Conservation (phyloP, 805 yeast genomes). For the Cyberlindnera bimundalis region DNA sequence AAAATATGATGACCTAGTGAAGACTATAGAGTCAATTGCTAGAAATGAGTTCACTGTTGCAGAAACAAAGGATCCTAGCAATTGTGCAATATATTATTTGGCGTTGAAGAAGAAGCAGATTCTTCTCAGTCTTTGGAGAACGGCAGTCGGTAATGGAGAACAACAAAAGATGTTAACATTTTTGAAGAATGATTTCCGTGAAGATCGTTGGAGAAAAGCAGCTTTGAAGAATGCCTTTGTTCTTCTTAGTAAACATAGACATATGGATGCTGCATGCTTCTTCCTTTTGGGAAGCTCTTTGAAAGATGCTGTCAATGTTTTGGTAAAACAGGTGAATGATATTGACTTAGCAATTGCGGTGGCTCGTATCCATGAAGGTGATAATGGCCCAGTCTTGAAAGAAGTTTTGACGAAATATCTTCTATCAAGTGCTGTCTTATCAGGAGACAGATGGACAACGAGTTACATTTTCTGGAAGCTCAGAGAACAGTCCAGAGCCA, state of each 20-base stretch:
- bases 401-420: constrained; percentile 47
- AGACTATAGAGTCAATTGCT: constrained; percentile 66
- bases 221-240: constrained; percentile 93
- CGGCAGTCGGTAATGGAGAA: constrained; percentile 71
- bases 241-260: constrained; percentile 82
- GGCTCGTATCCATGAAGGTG: constrained; percentile 71
- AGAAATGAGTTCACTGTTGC: constrained; percentile 59
- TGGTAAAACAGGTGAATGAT: constrained; percentile 66
- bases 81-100: constrained; percentile 69
- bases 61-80: constrained; percentile 65
- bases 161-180: constrained; percentile 78
- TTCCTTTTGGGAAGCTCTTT: constrained; percentile 75
- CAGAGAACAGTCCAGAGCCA: constrained; percentile 45
- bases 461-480: constrained; percentile 79
- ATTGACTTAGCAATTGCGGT: constrained; percentile 74
- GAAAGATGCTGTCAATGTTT: constrained; percentile 72
- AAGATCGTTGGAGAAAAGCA: constrained; percentile 79
- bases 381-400: constrained; percentile 50
- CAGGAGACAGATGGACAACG: constrained; percentile 77
- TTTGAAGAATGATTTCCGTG: constrained; percentile 69
- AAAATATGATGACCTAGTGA: constrained; percentile 40
- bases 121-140: constrained; percentile 79
- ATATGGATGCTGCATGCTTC: constrained; percentile 83
- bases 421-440: constrained; percentile 51
- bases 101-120: constrained; percentile 77